Evolutionary conservation across 2,329 filamentous ascomycete species (phyloP).

Genomic region (Apiospora kogelbergensis): DNA sequence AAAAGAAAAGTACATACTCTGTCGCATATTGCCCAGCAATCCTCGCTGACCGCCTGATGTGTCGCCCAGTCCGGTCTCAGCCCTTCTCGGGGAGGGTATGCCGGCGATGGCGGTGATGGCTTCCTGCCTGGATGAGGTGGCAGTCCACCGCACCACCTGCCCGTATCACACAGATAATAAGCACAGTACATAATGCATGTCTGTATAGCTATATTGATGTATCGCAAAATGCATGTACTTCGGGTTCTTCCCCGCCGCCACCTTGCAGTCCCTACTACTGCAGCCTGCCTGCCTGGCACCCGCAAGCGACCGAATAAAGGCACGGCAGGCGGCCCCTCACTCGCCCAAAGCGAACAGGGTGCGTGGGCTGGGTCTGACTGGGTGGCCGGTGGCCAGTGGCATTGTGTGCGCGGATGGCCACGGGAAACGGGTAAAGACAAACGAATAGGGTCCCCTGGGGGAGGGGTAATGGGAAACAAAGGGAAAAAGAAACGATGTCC

Average conservation of each 20-base stretch:
- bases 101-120: not conserved
- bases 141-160: not conserved
- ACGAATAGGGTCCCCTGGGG: not conserved
- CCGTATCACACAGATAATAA: not conserved
- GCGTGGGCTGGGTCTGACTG: not conserved
- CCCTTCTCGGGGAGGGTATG: not conserved
- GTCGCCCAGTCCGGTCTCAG: not conserved
- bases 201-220: not conserved
- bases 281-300: conserved; percentile 1
- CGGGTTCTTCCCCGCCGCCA: conserved; percentile 1
- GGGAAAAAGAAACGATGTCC: not conserved
- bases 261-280: not conserved
- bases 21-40: not conserved
- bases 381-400: not conserved
- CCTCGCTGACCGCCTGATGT: not conserved
- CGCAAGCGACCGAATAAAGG: conserved; percentile 4
- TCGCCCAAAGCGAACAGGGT: not conserved
- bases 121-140: not conserved
- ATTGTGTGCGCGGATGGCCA: not conserved
- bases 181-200: not conserved
- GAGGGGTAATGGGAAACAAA: not conserved
- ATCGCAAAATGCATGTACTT: not conserved
- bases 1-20: not conserved
- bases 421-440: not conserved
- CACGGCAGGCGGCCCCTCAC: not conserved